A percentile compares a stretch with the other conserved stretches of the same genome.
Conservation (phyloP, 306 rosid genomes). For the Quillaja saponaria region DNA sequence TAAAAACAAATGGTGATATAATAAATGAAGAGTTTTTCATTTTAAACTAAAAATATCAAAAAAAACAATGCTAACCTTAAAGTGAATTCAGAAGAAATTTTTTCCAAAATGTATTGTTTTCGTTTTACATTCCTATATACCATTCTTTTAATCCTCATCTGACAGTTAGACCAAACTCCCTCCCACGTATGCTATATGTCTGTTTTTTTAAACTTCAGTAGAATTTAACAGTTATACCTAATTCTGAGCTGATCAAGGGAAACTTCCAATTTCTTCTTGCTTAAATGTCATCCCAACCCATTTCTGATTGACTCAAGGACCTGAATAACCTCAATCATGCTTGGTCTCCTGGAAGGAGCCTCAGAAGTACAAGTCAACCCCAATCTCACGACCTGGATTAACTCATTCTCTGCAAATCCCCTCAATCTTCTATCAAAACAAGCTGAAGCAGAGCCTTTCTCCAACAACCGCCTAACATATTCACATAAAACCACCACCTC, state of each 20-base stretch:
- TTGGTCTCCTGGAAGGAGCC: slow-evolving; percentile 85
- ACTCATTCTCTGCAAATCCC: slow-evolving; percentile 79
- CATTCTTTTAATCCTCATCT: slow-evolving; percentile 8
- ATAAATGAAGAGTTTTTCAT: slow-evolving; percentile 56
- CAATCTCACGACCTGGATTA: slow-evolving; percentile 90
- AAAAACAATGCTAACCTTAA: slow-evolving; percentile 46
- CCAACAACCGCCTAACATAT: slow-evolving; percentile 75
- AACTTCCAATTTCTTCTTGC: background rate
- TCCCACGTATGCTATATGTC: slow-evolving; percentile 22
- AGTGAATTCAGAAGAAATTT: slow-evolving; percentile 60
- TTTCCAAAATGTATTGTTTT: slow-evolving; percentile 7
- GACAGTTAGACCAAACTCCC: slow-evolving; percentile 25
- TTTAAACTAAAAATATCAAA: slow-evolving; percentile 31
- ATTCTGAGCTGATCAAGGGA: slow-evolving; percentile 21
- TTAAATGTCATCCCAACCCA: slow-evolving; percentile 59
- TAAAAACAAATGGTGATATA: slow-evolving; percentile 20
- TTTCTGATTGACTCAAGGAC: slow-evolving; percentile 94
- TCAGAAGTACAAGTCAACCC: slow-evolving; percentile 88
- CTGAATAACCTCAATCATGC: slow-evolving; percentile 98
- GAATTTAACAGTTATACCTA: slow-evolving; percentile 28
- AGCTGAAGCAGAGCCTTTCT: slow-evolving; percentile 71
- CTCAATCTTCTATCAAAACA: slow-evolving; percentile 79
- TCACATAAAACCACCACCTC: slow-evolving; percentile 92
- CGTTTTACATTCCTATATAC: slow-evolving; percentile 33
- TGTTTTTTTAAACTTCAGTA: slow-evolving; percentile 22